These are phyloP conservation scores for Dendrobium officinale DNA, from an alignment of 106 monocot genomes.

Conservation along the genomic window DNA sequence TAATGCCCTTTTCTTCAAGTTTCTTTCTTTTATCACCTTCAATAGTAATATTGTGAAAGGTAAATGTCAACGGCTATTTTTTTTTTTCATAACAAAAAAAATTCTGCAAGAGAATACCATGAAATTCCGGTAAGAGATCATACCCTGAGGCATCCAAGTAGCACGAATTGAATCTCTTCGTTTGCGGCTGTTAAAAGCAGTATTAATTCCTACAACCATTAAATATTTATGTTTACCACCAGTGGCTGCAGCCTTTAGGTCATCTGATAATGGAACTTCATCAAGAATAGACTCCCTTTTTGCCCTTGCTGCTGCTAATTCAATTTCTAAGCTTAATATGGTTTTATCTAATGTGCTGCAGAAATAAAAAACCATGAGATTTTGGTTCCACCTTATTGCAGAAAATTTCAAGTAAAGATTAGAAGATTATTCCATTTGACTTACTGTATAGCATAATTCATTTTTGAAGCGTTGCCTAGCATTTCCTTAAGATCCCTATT, in stretches of 20 bases:
- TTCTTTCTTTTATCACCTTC: slow-evolving; percentile 61
- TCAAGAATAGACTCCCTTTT: slow-evolving; percentile 65
- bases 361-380: not conserved
- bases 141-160: slow-evolving; percentile 94
- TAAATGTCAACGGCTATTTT: not conserved
- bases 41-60: not conserved
- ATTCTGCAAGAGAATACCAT: not conserved
- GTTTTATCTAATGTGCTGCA: slow-evolving; percentile 72
- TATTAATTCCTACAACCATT: slow-evolving; percentile 92
- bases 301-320: slow-evolving; percentile 63
- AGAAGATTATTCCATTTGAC: not conserved
- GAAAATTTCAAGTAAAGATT: not conserved
- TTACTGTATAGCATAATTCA: slow-evolving; percentile 18
- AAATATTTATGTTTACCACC: slow-evolving; percentile 46
- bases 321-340: slow-evolving; percentile 76
- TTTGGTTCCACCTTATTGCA: not conserved
- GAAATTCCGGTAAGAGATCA: not conserved
- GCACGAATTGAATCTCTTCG: slow-evolving; percentile 81
- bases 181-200: slow-evolving; percentile 91
- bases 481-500: no score
- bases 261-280: slow-evolving; percentile 60
- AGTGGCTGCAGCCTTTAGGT: slow-evolving; percentile 22
- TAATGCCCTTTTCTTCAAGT: slow-evolving; percentile 58
- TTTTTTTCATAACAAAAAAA: not conserved
- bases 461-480: no score